These are phyloP conservation scores for Acer yangbiense DNA, from an alignment of 345 rosid genomes.

Conservation along the genomic window DNA sequence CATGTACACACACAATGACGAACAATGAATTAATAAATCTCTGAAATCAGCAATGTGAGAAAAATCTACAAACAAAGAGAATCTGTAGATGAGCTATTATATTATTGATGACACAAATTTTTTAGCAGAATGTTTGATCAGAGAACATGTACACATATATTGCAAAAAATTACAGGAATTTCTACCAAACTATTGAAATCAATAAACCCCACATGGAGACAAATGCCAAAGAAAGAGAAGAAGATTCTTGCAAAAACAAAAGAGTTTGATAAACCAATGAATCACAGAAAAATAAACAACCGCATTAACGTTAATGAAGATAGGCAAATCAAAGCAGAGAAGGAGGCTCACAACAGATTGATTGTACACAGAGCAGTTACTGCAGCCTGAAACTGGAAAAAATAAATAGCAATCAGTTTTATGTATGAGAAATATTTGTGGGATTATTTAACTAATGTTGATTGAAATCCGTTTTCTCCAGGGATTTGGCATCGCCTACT, in stretches of 20 bases:
- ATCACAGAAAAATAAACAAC: not conserved
- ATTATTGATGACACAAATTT: not conserved
- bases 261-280: not conserved
- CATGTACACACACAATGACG: not conserved
- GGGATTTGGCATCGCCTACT: not conserved
- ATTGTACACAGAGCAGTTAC: too few species aligned
- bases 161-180: too few species aligned
- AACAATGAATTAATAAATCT: not conserved
- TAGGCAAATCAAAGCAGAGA: not conserved
- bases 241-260: not conserved
- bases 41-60: not conserved
- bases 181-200: not conserved
- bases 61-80: not conserved
- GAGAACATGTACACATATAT: not conserved
- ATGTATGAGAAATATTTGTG: not conserved
- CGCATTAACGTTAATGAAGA: not conserved
- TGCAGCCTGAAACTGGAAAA: not conserved
- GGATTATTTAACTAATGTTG: not conserved
- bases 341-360: not conserved
- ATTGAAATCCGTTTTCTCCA: not conserved
- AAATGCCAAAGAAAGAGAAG: not conserved
- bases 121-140: not conserved
- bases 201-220: not conserved
- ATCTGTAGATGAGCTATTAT: not conserved
- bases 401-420: not conserved